A percentile compares a stretch with the other conserved stretches of the same genome.
Evolutionary conservation across 176 grass and related monocot species (phyloP).

Genomic region (Alopecurus myosuroides): DNA sequence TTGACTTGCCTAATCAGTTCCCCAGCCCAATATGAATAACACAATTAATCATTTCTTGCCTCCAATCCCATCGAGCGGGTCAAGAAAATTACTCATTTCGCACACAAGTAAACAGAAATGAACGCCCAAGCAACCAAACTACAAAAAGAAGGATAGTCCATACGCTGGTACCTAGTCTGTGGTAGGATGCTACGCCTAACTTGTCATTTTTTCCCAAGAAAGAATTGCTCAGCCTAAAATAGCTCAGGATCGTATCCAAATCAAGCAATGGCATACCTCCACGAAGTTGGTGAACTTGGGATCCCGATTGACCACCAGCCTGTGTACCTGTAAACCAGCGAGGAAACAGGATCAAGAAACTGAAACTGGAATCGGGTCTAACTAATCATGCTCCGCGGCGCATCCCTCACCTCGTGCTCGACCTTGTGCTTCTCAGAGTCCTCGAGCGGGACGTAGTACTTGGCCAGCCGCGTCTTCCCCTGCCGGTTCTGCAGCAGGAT

Average conservation of each 20-base stretch:
- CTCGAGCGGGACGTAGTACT: slow-evolving; percentile 96
- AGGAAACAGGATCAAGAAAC: background rate
- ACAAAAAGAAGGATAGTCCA: background rate
- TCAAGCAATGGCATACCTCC: slow-evolving; percentile 48
- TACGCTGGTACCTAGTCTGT: background rate
- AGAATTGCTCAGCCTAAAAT: background rate
- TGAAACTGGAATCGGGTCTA: background rate
- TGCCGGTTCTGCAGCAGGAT: slow-evolving; percentile 96
- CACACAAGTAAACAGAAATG: background rate
- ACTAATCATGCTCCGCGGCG: background rate
- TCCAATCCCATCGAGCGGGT: background rate
- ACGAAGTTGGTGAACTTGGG: slow-evolving; percentile 99
- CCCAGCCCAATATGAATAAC: background rate
- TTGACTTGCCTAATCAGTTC: background rate
- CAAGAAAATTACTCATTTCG: background rate
- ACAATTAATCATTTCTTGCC: background rate
- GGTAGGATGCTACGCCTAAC: background rate
- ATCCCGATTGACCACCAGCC: slow-evolving; percentile 89
- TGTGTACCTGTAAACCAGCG: slow-evolving; percentile 58
- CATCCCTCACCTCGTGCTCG: slow-evolving; percentile 74
- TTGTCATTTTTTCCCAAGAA: background rate
- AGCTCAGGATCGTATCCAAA: background rate
- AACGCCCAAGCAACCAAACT: background rate
- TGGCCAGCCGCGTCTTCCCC: slow-evolving; percentile 96
- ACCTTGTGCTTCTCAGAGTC: slow-evolving; percentile 99